These are phyloP conservation scores for Trichophaea hybrida DNA, from an alignment of 2,329 filamentous ascomycete genomes.

Conservation along the genomic window DNA sequence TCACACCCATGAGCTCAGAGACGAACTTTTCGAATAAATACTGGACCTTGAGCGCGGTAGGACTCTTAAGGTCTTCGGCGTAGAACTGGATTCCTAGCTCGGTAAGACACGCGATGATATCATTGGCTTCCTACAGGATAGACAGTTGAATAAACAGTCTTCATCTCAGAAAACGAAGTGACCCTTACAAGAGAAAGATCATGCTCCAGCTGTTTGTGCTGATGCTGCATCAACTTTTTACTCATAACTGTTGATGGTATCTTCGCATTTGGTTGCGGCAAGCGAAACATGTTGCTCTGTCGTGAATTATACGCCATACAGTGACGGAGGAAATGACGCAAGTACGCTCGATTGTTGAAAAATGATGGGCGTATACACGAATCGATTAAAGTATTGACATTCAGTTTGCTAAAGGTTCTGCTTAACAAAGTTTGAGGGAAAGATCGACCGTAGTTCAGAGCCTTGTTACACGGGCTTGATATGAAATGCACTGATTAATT, in stretches of 20 bases:
- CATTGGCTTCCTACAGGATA: conserved; percentile 31
- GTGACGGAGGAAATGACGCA: too few relatives aligned
- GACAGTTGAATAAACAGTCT: neutral
- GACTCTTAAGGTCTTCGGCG: conserved; percentile 76
- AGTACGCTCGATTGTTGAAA: too few relatives aligned
- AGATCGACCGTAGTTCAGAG: too few relatives aligned
- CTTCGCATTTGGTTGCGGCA: conserved; percentile 10
- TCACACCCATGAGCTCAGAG: conserved; percentile 83
- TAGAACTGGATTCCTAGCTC: conserved; percentile 89
- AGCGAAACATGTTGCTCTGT: conserved; percentile 18
- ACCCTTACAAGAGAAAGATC: neutral
- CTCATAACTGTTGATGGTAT: conserved; percentile 9
- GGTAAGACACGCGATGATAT: conserved; percentile 93
- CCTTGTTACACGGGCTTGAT: too few relatives aligned
- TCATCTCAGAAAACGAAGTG: neutral
- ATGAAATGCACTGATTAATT: too few relatives aligned
- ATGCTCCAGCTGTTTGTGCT: neutral
- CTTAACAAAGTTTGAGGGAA: too few relatives aligned
- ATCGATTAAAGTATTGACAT: too few relatives aligned
- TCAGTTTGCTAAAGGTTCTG: too few relatives aligned
- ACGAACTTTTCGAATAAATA: conserved; percentile 98
- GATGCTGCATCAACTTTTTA: conserved; percentile 13
- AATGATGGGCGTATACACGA: too few relatives aligned
- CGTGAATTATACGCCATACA: conserved; percentile 13
- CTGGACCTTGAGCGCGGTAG: conserved; percentile 86